Evolutionary conservation across 352 stramenopile genomes (phyloP).

Genomic region (Pythium rhizo-oryzae): DNA sequence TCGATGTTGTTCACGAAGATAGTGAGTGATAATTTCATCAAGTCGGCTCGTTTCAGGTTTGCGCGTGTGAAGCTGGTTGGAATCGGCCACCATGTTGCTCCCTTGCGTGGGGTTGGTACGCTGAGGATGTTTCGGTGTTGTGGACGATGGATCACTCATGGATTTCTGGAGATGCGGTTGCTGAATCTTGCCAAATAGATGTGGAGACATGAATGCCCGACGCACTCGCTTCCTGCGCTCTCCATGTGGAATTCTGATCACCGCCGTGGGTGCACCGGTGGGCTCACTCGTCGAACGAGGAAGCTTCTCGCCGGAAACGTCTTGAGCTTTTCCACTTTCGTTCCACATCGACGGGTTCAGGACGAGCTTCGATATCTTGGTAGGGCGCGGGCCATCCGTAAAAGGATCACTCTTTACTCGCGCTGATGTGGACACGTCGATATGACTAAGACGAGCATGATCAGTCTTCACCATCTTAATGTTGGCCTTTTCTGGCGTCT

Average conservation of each 20-base stretch:
- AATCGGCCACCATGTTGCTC: not conserved
- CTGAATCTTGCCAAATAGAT: constrained; percentile 12
- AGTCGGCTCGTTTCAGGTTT: constrained; percentile 44
- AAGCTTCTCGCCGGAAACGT: not conserved
- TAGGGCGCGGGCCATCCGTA: constrained; percentile 6
- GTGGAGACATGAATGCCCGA: constrained; percentile 21
- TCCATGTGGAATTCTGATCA: constrained; percentile 17
- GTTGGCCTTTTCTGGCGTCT: constrained; percentile 22
- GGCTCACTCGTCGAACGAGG: constrained; percentile 1
- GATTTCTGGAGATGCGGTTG: constrained; percentile 3
- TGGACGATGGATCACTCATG: constrained; percentile 9
- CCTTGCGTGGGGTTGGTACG: not conserved
- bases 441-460: not conserved
- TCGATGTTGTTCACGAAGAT: constrained; percentile 87
- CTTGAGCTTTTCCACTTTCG: not conserved
- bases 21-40: constrained; percentile 87
- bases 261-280: not conserved
- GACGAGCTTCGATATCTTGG: constrained; percentile 17
- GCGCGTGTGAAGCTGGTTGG: not conserved
- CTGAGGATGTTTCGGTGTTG: constrained; percentile 2
- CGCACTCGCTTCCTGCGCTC: constrained; percentile 30
- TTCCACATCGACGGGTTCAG: not conserved
- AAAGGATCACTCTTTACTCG: not conserved
- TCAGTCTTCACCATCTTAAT: not conserved
- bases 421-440: constrained; percentile 7